Evolutionary conservation across 129 eudicot genomes (phyloP).

Genomic region (Flaveria bidentis): DNA sequence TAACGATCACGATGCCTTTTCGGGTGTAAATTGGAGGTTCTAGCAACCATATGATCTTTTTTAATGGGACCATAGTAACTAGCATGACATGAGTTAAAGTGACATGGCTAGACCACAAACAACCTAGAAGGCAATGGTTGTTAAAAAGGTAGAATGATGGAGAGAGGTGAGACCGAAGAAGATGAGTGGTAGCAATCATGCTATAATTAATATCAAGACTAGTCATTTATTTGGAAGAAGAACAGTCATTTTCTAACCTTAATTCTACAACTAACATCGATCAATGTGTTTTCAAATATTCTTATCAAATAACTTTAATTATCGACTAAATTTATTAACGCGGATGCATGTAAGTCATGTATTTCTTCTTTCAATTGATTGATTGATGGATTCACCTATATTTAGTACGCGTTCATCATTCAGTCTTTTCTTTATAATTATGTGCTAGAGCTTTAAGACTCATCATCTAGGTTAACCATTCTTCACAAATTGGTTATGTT

Average conservation of each 20-base stretch:
- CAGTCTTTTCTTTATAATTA: too few relatives aligned
- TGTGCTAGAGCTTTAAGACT: not conserved
- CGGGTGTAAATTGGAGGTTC: not conserved
- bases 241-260: constrained; percentile 38
- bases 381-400: not conserved
- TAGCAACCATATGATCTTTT: constrained; percentile 5
- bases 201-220: constrained; percentile 23
- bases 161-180: constrained; percentile 20
- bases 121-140: constrained; percentile 30
- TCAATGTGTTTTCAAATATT: constrained; percentile 19
- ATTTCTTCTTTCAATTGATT: constrained; percentile 13
- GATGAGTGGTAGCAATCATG: constrained; percentile 29
- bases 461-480: not conserved
- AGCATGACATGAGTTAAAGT: constrained; percentile 19
- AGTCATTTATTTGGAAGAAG: constrained; percentile 23
- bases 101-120: constrained; percentile 20
- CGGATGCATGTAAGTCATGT: not conserved
- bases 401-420: not conserved
- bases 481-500: not conserved
- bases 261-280: constrained; percentile 28
- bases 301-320: constrained; percentile 12
- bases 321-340: not conserved
- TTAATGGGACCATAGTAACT: constrained; percentile 13
- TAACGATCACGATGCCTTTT: not conserved
- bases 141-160: constrained; percentile 23